Conservation (phyloP, 345 rosid genomes). For the Rhodomyrtus tomentosa region DNA sequence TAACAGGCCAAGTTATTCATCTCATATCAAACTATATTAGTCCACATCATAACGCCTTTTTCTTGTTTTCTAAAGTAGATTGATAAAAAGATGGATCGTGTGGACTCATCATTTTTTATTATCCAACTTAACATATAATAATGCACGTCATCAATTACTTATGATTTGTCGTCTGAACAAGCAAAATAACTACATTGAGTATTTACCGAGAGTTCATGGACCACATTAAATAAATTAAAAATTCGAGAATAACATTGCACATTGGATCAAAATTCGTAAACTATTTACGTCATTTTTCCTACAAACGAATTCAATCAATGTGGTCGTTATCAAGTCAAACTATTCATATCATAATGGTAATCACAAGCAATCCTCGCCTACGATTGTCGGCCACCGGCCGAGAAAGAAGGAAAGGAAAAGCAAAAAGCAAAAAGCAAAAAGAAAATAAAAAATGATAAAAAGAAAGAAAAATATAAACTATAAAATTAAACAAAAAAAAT, state of each 20-base stretch:
- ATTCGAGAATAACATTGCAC: accelerated
- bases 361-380: background rate
- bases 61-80: background rate
- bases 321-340: background rate
- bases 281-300: background rate
- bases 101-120: background rate
- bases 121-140: background rate
- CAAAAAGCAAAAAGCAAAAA: too few relatives aligned
- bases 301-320: background rate
- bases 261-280: too few relatives aligned
- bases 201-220: accelerated
- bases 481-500: too few relatives aligned
- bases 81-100: background rate
- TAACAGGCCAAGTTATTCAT: background rate
- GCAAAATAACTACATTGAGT: accelerated
- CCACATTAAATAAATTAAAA: too few relatives aligned
- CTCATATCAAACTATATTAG: background rate
- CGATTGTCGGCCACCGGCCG: too few relatives aligned
- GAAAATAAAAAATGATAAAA: too few relatives aligned
- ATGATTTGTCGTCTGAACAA: background rate
- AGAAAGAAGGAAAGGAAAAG: too few relatives aligned
- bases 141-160: background rate
- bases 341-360: background rate
- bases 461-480: too few relatives aligned
- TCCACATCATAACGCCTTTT: background rate